Evolutionary conservation across 169 alveolate genomes (phyloP).

Genomic region (Babesia gibsoni): DNA sequence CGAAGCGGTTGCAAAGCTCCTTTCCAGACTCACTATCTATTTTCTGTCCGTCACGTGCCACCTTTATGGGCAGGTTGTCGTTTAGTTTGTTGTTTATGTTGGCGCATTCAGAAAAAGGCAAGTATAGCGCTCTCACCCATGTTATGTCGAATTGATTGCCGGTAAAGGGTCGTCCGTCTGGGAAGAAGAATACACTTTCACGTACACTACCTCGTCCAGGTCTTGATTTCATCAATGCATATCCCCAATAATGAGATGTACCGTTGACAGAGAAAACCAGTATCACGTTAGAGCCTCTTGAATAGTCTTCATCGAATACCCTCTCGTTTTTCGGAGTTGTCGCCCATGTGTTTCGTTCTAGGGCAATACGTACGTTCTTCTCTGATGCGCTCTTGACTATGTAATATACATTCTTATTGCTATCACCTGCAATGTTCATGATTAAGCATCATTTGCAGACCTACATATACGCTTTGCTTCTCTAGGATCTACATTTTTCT

Average conservation of each 20-base stretch:
- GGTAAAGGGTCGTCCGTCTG: constrained; percentile 60
- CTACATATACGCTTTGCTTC: constrained; percentile 34
- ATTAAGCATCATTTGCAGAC: background rate
- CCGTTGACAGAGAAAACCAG: constrained; percentile 70
- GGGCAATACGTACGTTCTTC: constrained; percentile 51
- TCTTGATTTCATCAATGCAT: constrained; percentile 71
- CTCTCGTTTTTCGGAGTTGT: constrained; percentile 69
- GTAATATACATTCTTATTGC: constrained; percentile 43
- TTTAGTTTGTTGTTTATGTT: constrained; percentile 62
- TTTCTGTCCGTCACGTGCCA: constrained; percentile 72
- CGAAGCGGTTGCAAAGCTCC: constrained; percentile 37
- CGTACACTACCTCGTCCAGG: constrained; percentile 66
- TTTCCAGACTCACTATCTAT: constrained; percentile 39
- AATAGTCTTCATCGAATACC: constrained; percentile 30
- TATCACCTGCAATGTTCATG: background rate
- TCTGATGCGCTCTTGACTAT: constrained; percentile 68
- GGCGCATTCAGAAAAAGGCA: constrained; percentile 59
- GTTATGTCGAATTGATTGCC: constrained; percentile 69
- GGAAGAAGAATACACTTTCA: constrained; percentile 51
- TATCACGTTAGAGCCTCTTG: constrained; percentile 59
- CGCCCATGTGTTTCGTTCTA: constrained; percentile 70
- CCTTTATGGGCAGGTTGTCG: constrained; percentile 61
- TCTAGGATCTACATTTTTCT: constrained; percentile 40
- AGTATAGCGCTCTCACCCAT: constrained; percentile 70
- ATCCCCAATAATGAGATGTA: constrained; percentile 66